Percentiles rank a stretch among this genome's conserved stretches.
phyloP scores from a whole-genome alignment of 1,284 basidiomycete species.

The Microbotryum violaceum region DNA sequence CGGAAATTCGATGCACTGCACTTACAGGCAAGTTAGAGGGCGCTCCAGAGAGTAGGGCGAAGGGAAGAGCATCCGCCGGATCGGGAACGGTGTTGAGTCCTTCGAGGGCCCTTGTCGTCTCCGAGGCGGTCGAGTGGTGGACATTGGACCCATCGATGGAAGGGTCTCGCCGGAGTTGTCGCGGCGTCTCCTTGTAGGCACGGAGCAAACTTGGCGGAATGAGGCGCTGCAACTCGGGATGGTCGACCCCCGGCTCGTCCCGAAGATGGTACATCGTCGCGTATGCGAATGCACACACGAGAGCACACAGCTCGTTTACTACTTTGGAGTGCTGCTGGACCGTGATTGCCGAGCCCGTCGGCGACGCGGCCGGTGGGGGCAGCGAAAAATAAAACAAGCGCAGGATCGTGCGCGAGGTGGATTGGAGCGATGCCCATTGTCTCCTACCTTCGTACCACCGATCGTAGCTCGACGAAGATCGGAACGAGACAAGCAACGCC shows the following conservation, averaged over 20 bases:
- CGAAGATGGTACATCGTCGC: conserved; percentile 28
- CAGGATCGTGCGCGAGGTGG: not conserved
- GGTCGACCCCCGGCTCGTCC: conserved; percentile 18
- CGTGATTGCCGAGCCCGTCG: not conserved
- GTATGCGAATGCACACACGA: conserved; percentile 25
- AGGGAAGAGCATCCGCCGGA: conserved; percentile 2
- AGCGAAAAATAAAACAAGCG: conserved; percentile 1
- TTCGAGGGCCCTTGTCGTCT: conserved; percentile 10
- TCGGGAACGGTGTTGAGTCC: conserved; percentile 7
- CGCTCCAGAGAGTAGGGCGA: not conserved
- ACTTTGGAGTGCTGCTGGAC: conserved; percentile 2
- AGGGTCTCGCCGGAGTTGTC: not conserved
- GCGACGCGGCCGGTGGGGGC: not conserved
- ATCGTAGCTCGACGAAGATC: not conserved
- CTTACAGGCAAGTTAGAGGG: too few relatives aligned
- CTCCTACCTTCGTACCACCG: conserved; percentile 3
- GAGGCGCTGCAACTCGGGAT: conserved; percentile 16
- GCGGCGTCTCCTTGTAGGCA: conserved; percentile 10
- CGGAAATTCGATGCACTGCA: too few relatives aligned
- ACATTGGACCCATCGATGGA: conserved; percentile 6
- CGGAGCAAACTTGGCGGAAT: conserved; percentile 19
- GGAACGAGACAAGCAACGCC: not conserved
- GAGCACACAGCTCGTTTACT: conserved; percentile 13
- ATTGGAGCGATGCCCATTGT: not conserved
- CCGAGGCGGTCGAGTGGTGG: conserved; percentile 15